These are phyloP conservation scores for Psidium guajava DNA, from an alignment of 345 rosid genomes.

Conservation along the genomic window DNA sequence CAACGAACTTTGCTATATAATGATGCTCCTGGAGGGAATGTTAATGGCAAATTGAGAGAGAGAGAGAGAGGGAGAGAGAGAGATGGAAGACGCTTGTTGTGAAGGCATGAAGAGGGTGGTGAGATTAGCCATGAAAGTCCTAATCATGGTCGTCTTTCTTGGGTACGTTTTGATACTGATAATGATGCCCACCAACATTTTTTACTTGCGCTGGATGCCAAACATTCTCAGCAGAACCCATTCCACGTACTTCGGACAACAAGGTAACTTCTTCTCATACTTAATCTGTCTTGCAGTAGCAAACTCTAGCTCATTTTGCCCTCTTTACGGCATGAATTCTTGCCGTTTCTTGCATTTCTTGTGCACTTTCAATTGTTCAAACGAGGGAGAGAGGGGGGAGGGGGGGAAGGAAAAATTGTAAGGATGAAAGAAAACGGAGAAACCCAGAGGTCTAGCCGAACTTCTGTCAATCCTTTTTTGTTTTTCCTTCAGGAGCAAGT, in stretches of 20 bases:
- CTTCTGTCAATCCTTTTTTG: not conserved
- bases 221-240: conserved; percentile 8
- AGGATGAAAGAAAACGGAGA: not conserved
- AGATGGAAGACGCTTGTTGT: not conserved
- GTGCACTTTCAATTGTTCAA: no score
- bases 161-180: conserved; percentile 24
- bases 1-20: not conserved
- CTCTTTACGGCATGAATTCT: not conserved
- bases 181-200: conserved; percentile 25
- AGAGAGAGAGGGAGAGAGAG: not conserved
- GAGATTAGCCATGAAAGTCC: conserved; percentile 6
- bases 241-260: conserved; percentile 18
- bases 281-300: not conserved
- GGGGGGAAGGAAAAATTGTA: no score
- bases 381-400: no score
- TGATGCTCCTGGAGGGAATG: not conserved
- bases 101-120: not conserved
- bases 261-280: conserved; percentile 8
- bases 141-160: conserved; percentile 10
- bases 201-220: conserved; percentile 18
- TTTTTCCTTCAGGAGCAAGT: conserved; percentile 10
- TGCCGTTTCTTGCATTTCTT: not conserved
- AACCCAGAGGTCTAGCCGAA: not conserved
- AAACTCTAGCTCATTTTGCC: not conserved
- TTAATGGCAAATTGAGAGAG: not conserved